Evolutionary conservation across 768 basidiomycete species (phyloP), one percentile per base, ranked within the genome.

Genomic region (Boletus insuetus): DNA sequence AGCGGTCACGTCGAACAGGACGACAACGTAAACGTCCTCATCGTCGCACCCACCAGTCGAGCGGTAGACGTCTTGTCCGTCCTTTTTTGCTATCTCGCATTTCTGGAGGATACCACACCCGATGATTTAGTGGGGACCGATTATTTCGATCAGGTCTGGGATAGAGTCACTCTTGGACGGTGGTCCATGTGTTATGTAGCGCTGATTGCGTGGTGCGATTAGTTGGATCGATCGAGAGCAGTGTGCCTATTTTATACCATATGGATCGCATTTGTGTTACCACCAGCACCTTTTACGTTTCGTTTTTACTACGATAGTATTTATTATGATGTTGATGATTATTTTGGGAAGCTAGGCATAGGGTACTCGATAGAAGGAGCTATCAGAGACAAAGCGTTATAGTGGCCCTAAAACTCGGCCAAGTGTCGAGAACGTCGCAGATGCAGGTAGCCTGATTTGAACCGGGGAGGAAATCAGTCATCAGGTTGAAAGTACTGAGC

Each of bases 21-120:
- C 2, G 45, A 34, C 6, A 22, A 43, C 3, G 42, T 48, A 2
- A 40, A 60, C 35, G 49, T 42, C 11, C 54, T 64, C 35, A 46
- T 63, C 26, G 51, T 61, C 38, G 52, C 62, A 10, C 62, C 61
- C 9, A 31, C 40, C 11, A 6, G 17, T n/a, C 37, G 62, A 6
- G 58, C 45, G 39, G 51, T 46, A 1, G 59, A 64, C 20, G 55
- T 64, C 0, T 10, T 55, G 17, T 45, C 55, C n/a, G 7, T 64
- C 38, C 39, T 58, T 16, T 40, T 61, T 41, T 55, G 49, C 49
- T 64, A 53, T 37, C 59, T 61, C 39, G 38, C 48, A 14, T 64
- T 55, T 40, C 34, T 64, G n/a, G 46, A 56, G 12, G 52, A 29
- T 20, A 13, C 26, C 10, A 26, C 41, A 0, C 26, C 38, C n/a